phyloP scores from a whole-genome alignment of 2,329 filamentous ascomycete genomes.

The Beauveria rudraprayagi region DNA sequence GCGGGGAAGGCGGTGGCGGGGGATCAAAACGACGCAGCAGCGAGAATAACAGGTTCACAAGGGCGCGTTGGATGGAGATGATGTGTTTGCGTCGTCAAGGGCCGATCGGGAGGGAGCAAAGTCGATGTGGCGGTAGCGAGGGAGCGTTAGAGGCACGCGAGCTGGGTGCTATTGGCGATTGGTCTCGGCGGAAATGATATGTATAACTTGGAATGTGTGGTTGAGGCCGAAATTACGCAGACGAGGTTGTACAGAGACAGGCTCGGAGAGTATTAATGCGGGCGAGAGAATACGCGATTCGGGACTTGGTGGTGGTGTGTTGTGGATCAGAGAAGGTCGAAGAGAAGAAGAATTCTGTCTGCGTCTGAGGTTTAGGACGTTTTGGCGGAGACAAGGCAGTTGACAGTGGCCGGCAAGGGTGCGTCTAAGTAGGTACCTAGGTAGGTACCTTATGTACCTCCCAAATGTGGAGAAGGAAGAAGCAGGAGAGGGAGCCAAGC shows the following conservation, averaged over 20 bases:
- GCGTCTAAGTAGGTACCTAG: too few species aligned
- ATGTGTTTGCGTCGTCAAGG: not conserved
- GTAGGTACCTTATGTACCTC: too few species aligned
- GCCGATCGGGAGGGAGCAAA: slow-evolving; percentile 1
- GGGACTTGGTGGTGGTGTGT: slow-evolving; percentile 8
- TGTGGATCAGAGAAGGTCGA: slow-evolving; percentile 10
- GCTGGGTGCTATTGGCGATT: slow-evolving; percentile 1
- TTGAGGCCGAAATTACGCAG: not conserved
- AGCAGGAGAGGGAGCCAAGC: too few species aligned
- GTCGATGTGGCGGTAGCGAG: not conserved
- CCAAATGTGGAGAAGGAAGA: slow-evolving; percentile 2
- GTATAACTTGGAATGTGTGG: not conserved
- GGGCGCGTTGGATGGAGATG: not conserved
- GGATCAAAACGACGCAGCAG: not conserved
- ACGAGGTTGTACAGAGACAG: not conserved
- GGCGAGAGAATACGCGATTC: not conserved
- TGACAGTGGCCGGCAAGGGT: not conserved
- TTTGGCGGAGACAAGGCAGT: not conserved
- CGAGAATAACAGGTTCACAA: not conserved
- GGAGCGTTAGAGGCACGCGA: slow-evolving; percentile 8
- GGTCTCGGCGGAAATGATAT: not conserved
- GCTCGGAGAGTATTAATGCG: not conserved
- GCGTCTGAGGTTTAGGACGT: slow-evolving; percentile 3
- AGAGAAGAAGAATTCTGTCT: slow-evolving; percentile 10
- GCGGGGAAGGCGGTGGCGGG: not conserved